phyloP scores from a whole-genome alignment of 2,329 filamentous ascomycete genomes.

The Aspergillus novofumigatus region DNA sequence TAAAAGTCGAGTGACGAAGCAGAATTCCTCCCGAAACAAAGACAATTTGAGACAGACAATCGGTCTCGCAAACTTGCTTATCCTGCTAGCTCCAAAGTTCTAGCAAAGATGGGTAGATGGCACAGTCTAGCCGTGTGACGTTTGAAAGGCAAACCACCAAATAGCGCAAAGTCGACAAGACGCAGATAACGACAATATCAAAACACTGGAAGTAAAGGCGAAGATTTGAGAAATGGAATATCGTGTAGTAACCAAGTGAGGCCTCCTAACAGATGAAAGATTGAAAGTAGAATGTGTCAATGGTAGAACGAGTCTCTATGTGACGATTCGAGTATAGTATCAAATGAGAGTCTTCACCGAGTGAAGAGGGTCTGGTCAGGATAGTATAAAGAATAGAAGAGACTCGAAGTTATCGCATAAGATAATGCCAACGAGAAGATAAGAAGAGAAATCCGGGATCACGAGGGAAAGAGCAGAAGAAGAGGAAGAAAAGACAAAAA shows the following conservation, averaged over 20 bases:
- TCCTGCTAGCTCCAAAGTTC: not conserved
- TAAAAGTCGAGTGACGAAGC: not conserved
- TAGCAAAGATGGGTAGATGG: not conserved
- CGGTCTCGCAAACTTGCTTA: not conserved
- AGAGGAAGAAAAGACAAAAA: slow-evolving; percentile 5
- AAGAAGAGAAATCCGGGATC: slow-evolving; percentile 5
- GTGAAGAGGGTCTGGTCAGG: not conserved
- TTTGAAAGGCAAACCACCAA: not conserved
- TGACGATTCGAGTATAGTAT: not conserved
- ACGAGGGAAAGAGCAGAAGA: slow-evolving; percentile 9
- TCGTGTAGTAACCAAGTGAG: not conserved
- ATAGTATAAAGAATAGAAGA: not conserved
- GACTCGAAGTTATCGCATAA: not conserved
- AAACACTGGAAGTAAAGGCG: not conserved
- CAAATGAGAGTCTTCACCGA: not conserved
- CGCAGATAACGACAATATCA: not conserved
- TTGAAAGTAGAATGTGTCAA: not conserved
- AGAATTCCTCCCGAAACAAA: not conserved
- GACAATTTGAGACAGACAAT: not conserved
- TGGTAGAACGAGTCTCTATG: not conserved
- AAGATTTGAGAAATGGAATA: not conserved
- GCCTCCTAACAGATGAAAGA: not conserved
- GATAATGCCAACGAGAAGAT: slow-evolving; percentile 1
- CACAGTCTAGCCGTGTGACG: not conserved
- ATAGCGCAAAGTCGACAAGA: not conserved